Conservation (phyloP, 345 rosid species). For the Anacardium occidentale region DNA sequence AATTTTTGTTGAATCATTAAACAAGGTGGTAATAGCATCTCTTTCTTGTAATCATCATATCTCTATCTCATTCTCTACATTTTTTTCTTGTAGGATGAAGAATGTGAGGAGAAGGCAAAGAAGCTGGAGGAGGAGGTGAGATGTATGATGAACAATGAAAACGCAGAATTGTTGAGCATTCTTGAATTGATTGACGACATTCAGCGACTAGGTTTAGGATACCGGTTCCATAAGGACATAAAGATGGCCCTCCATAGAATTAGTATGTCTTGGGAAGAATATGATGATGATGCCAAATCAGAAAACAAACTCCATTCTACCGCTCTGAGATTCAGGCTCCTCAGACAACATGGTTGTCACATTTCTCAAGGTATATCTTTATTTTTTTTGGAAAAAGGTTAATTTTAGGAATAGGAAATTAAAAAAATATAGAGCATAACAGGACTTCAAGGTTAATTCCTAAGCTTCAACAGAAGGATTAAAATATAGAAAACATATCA, state of each 20-base stretch:
- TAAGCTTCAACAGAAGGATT: too few relatives aligned
- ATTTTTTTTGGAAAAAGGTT: too few relatives aligned
- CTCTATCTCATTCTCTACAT: neutral
- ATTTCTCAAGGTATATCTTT: constrained; percentile 39
- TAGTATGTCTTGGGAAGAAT: neutral
- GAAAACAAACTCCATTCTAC: constrained; percentile 22
- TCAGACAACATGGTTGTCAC: constrained; percentile 38
- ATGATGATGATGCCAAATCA: neutral
- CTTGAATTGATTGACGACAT: constrained; percentile 41
- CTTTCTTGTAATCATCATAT: neutral
- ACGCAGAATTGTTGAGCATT: constrained; percentile 6
- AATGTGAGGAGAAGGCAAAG: constrained; percentile 16
- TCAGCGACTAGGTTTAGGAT: constrained; percentile 36
- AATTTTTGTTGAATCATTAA: too few relatives aligned
- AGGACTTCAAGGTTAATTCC: too few relatives aligned
- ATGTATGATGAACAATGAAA: constrained; percentile 10
- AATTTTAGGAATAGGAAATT: too few relatives aligned
- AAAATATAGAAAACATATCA: too few relatives aligned
- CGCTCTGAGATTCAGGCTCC: constrained; percentile 45
- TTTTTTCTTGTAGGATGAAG: constrained; percentile 12
- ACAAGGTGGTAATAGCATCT: too few relatives aligned
- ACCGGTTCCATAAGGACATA: constrained; percentile 36
- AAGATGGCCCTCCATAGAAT: constrained; percentile 20
- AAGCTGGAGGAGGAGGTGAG: constrained; percentile 36
- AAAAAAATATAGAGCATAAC: too few relatives aligned